A percentile compares a stretch with the other conserved stretches of the same genome.
Conservation (phyloP, 805 yeast species). For the Candida caryicola region DNA sequence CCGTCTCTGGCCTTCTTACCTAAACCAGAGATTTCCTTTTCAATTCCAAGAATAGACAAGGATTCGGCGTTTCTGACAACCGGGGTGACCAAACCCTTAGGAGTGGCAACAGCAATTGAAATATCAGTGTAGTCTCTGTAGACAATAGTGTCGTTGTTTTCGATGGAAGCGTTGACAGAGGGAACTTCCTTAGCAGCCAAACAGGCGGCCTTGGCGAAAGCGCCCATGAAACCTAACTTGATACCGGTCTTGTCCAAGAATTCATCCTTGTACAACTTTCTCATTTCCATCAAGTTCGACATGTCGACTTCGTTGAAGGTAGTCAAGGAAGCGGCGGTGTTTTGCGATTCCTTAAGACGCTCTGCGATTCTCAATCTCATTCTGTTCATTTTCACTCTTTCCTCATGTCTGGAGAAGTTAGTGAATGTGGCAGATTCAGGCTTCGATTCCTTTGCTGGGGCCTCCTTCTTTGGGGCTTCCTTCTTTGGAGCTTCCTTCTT, state of each 20-base stretch:
- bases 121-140: slow-evolving; percentile 96
- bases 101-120: slow-evolving; percentile 96
- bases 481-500: slow-evolving; percentile 27
- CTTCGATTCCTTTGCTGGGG: slow-evolving; percentile 22
- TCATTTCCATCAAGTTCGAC: slow-evolving; percentile 87
- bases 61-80: slow-evolving; percentile 97
- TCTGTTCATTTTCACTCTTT: slow-evolving; percentile 96
- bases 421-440: slow-evolving; percentile 41
- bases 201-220: slow-evolving; percentile 89
- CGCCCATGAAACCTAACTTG: slow-evolving; percentile 98
- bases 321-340: slow-evolving; percentile 96
- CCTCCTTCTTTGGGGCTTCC: slow-evolving; percentile 32
- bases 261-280: slow-evolving; percentile 96
- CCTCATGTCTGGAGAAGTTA: slow-evolving; percentile 76
- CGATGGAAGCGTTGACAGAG: slow-evolving; percentile 92
- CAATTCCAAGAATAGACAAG: slow-evolving; percentile 81
- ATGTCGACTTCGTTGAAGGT: slow-evolving; percentile 98
- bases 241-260: slow-evolving; percentile 88
- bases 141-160: slow-evolving; percentile 85
- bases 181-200: slow-evolving; percentile 94
- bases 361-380: slow-evolving; percentile 99
- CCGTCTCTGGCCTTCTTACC: slow-evolving; percentile 96
- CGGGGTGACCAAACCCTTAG: slow-evolving; percentile 98
- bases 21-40: slow-evolving; percentile 74
- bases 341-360: slow-evolving; percentile 98